Evolutionary conservation across 2,329 filamentous ascomycete genomes (phyloP).

Genomic region (Fusarium nanum): DNA sequence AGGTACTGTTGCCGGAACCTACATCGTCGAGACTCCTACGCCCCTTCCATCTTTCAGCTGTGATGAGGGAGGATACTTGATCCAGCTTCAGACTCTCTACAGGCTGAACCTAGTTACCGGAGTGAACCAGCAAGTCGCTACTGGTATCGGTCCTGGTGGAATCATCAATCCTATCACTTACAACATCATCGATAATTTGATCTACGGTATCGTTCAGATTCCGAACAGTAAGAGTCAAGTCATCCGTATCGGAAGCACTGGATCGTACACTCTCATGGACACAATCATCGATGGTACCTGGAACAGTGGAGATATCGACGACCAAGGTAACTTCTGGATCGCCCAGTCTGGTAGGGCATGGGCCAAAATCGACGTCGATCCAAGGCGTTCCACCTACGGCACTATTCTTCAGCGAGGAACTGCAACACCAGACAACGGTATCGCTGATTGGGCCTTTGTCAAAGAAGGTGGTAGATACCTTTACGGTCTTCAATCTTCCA

Average conservation of each 20-base stretch:
- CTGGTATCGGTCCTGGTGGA: neutral
- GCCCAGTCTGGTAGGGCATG: neutral
- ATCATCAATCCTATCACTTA: slow-evolving; percentile 11
- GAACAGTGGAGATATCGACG: slow-evolving; percentile 11
- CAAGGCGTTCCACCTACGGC: slow-evolving; percentile 4
- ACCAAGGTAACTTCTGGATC: slow-evolving; percentile 12
- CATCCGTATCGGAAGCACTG: slow-evolving; percentile 7
- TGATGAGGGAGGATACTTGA: slow-evolving; percentile 26
- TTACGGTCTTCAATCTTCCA: neutral
- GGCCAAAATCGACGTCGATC: slow-evolving; percentile 17
- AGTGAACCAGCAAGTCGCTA: neutral
- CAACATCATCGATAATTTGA: slow-evolving; percentile 11
- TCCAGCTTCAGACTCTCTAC: slow-evolving; percentile 12
- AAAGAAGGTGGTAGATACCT: slow-evolving; percentile 2
- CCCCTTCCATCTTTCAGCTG: slow-evolving; percentile 16
- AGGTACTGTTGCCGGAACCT: neutral
- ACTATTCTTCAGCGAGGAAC: neutral
- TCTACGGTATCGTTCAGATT: slow-evolving; percentile 20
- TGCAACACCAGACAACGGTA: neutral
- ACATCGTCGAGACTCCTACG: slow-evolving; percentile 10
- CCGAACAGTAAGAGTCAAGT: neutral
- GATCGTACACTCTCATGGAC: slow-evolving; percentile 14
- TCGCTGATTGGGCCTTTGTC: slow-evolving; percentile 8
- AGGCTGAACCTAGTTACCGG: slow-evolving; percentile 7
- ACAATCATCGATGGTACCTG: neutral